Evolutionary conservation across 805 yeast species (phyloP).

Genomic region (Metschnikowia cubensis): DNA sequence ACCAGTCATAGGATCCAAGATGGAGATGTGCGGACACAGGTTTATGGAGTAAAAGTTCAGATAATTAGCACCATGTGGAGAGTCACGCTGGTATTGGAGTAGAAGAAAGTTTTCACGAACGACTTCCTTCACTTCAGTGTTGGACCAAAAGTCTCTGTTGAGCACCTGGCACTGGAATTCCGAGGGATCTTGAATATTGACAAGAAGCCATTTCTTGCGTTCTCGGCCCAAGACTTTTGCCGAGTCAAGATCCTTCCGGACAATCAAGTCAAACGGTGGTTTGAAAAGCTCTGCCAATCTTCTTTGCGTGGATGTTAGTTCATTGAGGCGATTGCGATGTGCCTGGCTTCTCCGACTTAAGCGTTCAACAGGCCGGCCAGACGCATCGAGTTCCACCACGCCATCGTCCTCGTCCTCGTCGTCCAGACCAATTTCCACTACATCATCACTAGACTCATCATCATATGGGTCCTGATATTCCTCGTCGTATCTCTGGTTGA

Average conservation of each 20-base stretch:
- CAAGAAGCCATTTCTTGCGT: slow-evolving; percentile 72
- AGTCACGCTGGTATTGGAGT: slow-evolving; percentile 78
- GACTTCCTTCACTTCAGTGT: slow-evolving; percentile 54
- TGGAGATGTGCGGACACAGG: slow-evolving; percentile 82
- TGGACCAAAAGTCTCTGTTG: slow-evolving; percentile 92
- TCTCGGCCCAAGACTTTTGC: slow-evolving; percentile 68
- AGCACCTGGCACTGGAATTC: slow-evolving; percentile 87
- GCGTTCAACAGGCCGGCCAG: slow-evolving; percentile 22
- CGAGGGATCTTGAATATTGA: slow-evolving; percentile 81
- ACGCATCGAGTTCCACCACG: slow-evolving; percentile 28
- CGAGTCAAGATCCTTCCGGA: slow-evolving; percentile 59
- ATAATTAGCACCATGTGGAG: slow-evolving; percentile 70
- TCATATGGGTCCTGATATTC: slow-evolving; percentile 26
- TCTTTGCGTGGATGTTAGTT: slow-evolving; percentile 51
- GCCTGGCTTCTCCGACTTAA: slow-evolving; percentile 10
- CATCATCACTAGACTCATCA: slow-evolving; percentile 24
- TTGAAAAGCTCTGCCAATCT: slow-evolving; percentile 78
- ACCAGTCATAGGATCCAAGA: slow-evolving; percentile 93
- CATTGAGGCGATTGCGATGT: slow-evolving; percentile 21
- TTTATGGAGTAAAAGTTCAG: slow-evolving; percentile 66
- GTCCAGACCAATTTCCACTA: slow-evolving; percentile 27
- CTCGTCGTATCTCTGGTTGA: slow-evolving; percentile 50
- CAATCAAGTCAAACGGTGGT: slow-evolving; percentile 91
- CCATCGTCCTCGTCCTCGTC: slow-evolving; percentile 36
- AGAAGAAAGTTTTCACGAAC: slow-evolving; percentile 72